Base-by-base conservation (phyloP, 2,329 filamentous ascomycete genomes). In the Sphaerostilbella broomeana region DNA sequence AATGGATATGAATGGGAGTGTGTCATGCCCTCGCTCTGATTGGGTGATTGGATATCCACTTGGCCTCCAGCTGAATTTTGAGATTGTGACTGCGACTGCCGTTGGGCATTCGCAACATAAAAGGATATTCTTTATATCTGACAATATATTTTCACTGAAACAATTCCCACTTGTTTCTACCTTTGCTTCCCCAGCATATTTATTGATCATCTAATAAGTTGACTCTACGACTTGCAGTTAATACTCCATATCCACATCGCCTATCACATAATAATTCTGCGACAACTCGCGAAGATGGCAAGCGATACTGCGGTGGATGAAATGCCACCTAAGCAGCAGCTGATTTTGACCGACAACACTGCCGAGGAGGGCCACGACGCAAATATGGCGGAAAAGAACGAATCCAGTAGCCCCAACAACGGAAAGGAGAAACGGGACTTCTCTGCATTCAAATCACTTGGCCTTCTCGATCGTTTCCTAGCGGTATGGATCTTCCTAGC, bases 401-500 rank as follows among this genome's bases (percentile, higher is more conserved):
- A 31, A 27, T 29, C 21, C 13, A 12, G 5, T 2, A 12, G 10
- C 7, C 12, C 5, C 13, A 5, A n/a, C n/a, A 19, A 35, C 12
- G 3, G 11, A 10, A 27, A 32, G 4, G 12, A 38, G 3, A 31
- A 10, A 6, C 27, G 29, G 0, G 26, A 9, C 1, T 33, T 30
- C 2, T 72, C 72, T 0, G 61, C 65, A 0, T 75, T 77, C 58
- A 73, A 72, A 29, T 62, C 70, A 2, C 69, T 83, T 0, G 72
- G 73, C 4, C 66, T 71, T 47, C 67, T 84, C 1, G 79, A 84
- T 51, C 72, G 77, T 2, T 77, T 77, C 49, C 70, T 85, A 1
- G 79, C 76, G 3, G 25, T 83, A 18, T 84, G 85, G 85, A 89
- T 90, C 43, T 67, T 90, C 18, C 70, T 90, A 0, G 83, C 84